A percentile compares a stretch with the other conserved stretches of the same genome.
Evolutionary conservation across 257 asterid species (phyloP).

Genomic region (Rehmannia glutinosa): DNA sequence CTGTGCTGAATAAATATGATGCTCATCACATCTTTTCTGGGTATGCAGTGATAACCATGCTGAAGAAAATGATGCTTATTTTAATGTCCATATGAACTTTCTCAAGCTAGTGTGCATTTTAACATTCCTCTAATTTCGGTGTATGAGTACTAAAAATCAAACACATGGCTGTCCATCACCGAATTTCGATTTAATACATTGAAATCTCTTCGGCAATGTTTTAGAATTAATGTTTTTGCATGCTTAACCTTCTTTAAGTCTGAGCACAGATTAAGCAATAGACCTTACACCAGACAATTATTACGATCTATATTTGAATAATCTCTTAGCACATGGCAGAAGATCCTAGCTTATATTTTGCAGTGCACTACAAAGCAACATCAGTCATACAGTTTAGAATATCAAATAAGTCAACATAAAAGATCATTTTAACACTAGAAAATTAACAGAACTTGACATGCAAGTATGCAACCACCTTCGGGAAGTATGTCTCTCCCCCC

Average conservation of each 20-base stretch:
- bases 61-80: background rate
- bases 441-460: conserved; percentile 6
- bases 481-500: conserved; percentile 76
- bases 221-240: background rate
- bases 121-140: too few relatives aligned
- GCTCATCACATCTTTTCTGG: too few relatives aligned
- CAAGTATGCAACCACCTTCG: conserved; percentile 43
- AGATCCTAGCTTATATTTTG: background rate
- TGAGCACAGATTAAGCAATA: too few relatives aligned
- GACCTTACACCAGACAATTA: too few relatives aligned
- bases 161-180: too few relatives aligned
- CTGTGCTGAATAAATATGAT: background rate
- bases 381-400: background rate
- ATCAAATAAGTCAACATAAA: background rate
- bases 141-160: too few relatives aligned
- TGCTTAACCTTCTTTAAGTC: conserved; percentile 1
- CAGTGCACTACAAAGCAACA: background rate
- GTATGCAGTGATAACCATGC: background rate
- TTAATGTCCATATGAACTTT: background rate
- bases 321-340: background rate
- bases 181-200: background rate
- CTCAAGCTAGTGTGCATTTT: background rate
- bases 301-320: too few relatives aligned
- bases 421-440: background rate
- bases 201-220: background rate